A percentile compares a stretch with the other conserved stretches of the same genome.
Conservation (phyloP, 768 basidiomycete genomes). For the Leucocoprinus sp. region DNA sequence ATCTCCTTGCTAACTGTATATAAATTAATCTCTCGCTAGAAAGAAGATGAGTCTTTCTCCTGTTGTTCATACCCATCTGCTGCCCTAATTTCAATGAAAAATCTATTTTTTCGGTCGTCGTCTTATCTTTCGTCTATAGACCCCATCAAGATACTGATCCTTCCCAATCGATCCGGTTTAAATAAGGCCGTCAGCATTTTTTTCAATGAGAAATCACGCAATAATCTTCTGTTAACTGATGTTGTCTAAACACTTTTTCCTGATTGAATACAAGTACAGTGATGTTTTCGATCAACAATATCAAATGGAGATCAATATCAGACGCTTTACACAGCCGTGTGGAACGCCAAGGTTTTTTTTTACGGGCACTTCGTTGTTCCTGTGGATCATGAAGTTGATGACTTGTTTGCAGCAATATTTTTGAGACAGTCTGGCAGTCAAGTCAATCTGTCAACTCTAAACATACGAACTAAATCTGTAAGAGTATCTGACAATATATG, state of each 20-base stretch:
- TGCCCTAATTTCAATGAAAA: too few relatives aligned
- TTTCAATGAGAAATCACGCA: too few relatives aligned
- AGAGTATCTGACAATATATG: slow-evolving; percentile 2
- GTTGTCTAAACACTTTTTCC: too few relatives aligned
- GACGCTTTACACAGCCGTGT: slow-evolving; percentile 1
- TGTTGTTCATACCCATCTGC: too few relatives aligned
- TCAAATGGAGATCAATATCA: slow-evolving; percentile 1
- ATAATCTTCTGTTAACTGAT: too few relatives aligned
- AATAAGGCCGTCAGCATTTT: too few relatives aligned
- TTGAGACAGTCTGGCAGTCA: not conserved
- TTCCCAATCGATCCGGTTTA: too few relatives aligned
- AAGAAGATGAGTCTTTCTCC: slow-evolving; percentile 10
- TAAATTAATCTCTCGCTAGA: slow-evolving; percentile 22
- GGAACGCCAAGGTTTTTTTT: slow-evolving; percentile 4
- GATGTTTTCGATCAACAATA: not conserved
- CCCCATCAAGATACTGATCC: slow-evolving; percentile 15
- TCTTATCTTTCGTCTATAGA: too few relatives aligned
- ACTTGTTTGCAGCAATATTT: not conserved
- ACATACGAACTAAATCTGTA: not conserved
- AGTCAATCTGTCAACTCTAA: slow-evolving; percentile 1
- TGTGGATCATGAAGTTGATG: not conserved
- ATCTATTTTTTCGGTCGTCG: too few relatives aligned
- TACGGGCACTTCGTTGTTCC: not conserved
- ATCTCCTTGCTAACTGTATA: slow-evolving; percentile 33
- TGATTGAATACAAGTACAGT: too few relatives aligned